Base-by-base conservation (phyloP, 2,329 filamentous ascomycete genomes). In the Chaetomiaceae sp. region DNA sequence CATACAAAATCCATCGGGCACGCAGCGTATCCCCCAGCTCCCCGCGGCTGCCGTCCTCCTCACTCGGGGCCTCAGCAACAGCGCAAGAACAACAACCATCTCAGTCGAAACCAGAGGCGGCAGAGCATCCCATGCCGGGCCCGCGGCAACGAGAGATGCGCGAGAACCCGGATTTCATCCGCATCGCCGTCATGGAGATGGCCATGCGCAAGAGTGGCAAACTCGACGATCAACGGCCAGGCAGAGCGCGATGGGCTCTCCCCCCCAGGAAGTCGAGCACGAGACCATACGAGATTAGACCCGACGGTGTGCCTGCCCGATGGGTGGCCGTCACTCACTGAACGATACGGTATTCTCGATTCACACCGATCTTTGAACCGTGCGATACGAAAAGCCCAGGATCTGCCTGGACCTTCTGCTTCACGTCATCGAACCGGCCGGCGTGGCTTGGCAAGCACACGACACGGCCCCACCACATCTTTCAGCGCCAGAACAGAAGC, bases 171-270 rank as follows among this genome's bases (percentile, higher is more conserved):
- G 82, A 86, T 61, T 86, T 86, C 61, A 85, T 86, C 62, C 78
- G 83, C 58, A 79, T 86, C 48, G 83, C 83, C 31, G 83, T 86
- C 44, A 81, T 86, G 76, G 83, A 86, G 62, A 85, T 86, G 78
- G 78, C 82, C 12, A 86, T 86, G 83, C 78, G 83, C 50, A 79
- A 77, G 61, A 72, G 72, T 38, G 83, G 83, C 58, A 86, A 86
- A 65, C 71, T 86, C 45, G 81, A 84, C 58, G 79, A 83, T 59
- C 77, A 81, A 56, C 77, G 77, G 49, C 81, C 82, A n/a, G 83
- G 83, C 23, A 76, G 82, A 43, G 83, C 83, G n/a, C 76, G 80
- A 41, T 84, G 82, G 76, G 77, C 82, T 7, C 71, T 86, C n/a
- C 82, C 83, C 9, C 81, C 83, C n/a, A 73, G 83, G 55, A 81